Conservation (phyloP, 2,329 filamentous ascomycete species). For the Neonectria sp. region DNA sequence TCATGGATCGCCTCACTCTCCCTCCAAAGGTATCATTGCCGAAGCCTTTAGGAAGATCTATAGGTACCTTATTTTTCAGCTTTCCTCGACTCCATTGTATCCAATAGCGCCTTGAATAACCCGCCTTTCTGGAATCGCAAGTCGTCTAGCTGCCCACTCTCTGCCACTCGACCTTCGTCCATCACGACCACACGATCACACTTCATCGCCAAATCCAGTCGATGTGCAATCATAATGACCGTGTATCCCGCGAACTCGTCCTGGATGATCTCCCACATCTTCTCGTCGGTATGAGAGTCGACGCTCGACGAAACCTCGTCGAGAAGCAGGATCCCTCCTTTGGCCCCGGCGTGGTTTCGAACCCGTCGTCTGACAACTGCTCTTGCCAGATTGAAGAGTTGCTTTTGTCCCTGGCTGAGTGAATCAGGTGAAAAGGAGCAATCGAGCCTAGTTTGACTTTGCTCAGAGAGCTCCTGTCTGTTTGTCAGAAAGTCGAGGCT, state of each 20-base stretch:
- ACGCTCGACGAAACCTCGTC: constrained; percentile 60
- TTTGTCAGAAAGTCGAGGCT: constrained; percentile 48
- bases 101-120: not conserved
- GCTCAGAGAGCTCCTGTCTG: constrained; percentile 45
- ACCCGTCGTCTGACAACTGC: constrained; percentile 62
- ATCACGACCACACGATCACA: constrained; percentile 66
- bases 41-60: too few species aligned
- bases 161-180: constrained; percentile 61
- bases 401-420: constrained; percentile 71
- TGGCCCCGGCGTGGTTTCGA: constrained; percentile 7
- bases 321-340: constrained; percentile 51
- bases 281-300: constrained; percentile 56
- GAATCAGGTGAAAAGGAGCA: constrained; percentile 32
- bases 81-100: not conserved
- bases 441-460: constrained; percentile 56
- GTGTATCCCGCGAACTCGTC: constrained; percentile 62
- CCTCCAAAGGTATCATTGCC: too few species aligned
- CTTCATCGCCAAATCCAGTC: constrained; percentile 64
- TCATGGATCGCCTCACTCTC: too few species aligned
- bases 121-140: not conserved
- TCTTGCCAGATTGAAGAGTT: constrained; percentile 73
- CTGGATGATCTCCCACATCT: constrained; percentile 56
- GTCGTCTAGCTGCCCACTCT: constrained; percentile 43
- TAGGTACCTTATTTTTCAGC: too few species aligned
- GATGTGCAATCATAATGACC: constrained; percentile 63